Base-by-base conservation (phyloP, 2,329 filamentous ascomycete species). In the Chrysosporium queenslandicum region DNA sequence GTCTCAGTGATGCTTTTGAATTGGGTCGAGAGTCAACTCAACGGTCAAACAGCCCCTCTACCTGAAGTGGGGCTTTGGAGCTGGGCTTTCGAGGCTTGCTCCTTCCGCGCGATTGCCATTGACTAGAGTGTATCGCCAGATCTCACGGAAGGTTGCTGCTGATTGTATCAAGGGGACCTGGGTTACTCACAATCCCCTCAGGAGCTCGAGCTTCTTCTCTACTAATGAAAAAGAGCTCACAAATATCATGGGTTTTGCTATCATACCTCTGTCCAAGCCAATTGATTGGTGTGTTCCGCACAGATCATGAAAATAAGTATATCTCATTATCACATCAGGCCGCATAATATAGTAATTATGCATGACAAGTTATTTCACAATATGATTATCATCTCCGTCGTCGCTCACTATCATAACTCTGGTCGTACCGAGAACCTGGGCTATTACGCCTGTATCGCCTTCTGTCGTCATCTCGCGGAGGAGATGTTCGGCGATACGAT, bases 381-480 rank as follows among this genome's bases (percentile, higher is more conserved):
- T 9, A 29, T 40, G 20, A 11, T 37, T 41, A 36, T 50, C 14
- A 46, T 53, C 49, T 45, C n/a, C 52, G 52, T 42, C 43, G 43
- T 49, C 51, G 45, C 21, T 49, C 43, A 52, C 23, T 30, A 18
- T 45, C 49, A 11, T 51, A 42, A n/a, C n/a, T 32, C 16, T 20
- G 36, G 40, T 53, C 46, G 64, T 61, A 50, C 58, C 59, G 50
- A 55, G 56, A 53, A 55, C 57, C 32, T 55, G 61, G 51, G 46
- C 57, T 52, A 20, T 43, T 54, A 56, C 46, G 43, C 46, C 54
- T 49, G 37, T 53, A 50, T 21, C 32, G 45, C 32, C 40, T 55
- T 20, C 71, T 66, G 29, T 67, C 60, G 52, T 73, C 66, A 53
- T 61, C 55, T 41, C 65, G 68, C 55, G 67, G 34, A 3, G 52